Evolutionary conservation across 495 filamentous ascomycete species (phyloP).

Genomic region (Talaromyces nanjingensis): DNA sequence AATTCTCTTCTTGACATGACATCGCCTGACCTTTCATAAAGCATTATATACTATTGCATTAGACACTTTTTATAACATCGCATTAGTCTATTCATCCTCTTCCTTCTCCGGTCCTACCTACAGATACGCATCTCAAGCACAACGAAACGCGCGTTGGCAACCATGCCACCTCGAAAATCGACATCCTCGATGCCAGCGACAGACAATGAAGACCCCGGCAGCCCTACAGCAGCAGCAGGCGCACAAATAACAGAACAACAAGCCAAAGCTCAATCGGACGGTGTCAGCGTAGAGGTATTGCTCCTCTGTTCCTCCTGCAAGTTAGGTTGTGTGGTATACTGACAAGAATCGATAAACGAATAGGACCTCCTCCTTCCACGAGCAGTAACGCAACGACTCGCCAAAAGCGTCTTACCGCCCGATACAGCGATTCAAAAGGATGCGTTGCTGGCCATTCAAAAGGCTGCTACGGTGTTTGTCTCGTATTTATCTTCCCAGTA

Average conservation of each 20-base stretch:
- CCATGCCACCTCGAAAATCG: slow-evolving; percentile 33
- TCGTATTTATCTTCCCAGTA: slow-evolving; percentile 84
- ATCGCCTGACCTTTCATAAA: not conserved
- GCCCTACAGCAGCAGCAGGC: not conserved
- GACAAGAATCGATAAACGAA: not conserved
- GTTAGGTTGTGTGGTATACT: not conserved
- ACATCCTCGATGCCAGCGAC: slow-evolving; percentile 26
- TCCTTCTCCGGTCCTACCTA: not conserved
- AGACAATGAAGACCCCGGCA: slow-evolving; percentile 10
- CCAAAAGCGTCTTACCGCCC: slow-evolving; percentile 92
- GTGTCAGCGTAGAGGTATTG: slow-evolving; percentile 36
- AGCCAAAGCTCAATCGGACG: slow-evolving; percentile 37
- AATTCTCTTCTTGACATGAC: not conserved
- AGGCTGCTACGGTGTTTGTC: slow-evolving; percentile 90
- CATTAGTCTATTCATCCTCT: not conserved
- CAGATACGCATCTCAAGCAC: not conserved
- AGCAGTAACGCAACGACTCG: slow-evolving; percentile 86
- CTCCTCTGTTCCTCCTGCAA: not conserved
- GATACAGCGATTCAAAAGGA: slow-evolving; percentile 95
- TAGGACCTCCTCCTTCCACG: slow-evolving; percentile 90
- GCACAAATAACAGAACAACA: slow-evolving; percentile 33
- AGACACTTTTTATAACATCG: not conserved
- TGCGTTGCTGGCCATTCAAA: slow-evolving; percentile 82
- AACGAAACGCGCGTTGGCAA: slow-evolving; percentile 3
- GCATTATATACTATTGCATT: not conserved